A percentile compares a stretch with the other conserved stretches of the same genome.
These are phyloP conservation scores for Kwoniella dejecticola DNA, from an alignment of 768 basidiomycete species.

Conservation along the genomic window DNA sequence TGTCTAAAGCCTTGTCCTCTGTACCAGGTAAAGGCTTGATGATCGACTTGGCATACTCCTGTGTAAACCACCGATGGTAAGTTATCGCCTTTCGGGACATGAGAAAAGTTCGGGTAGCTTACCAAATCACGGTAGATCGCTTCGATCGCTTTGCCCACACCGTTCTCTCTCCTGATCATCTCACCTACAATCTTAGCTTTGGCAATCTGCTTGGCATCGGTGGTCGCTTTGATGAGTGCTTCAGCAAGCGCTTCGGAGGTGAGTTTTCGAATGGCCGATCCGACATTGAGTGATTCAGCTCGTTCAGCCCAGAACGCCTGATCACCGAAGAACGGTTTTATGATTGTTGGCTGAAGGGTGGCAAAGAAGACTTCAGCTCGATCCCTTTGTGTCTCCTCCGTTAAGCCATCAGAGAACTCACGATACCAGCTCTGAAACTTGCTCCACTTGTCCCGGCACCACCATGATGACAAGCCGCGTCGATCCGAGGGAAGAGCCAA, in stretches of 20 bases:
- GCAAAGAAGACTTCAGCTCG: background rate
- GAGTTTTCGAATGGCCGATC: slow-evolving; percentile 81
- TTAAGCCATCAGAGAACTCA: too few relatives aligned
- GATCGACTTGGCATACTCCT: slow-evolving; percentile 84
- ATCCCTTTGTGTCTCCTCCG: background rate
- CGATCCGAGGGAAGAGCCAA: slow-evolving; percentile 90
- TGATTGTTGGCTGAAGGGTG: slow-evolving; percentile 73
- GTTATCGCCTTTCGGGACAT: background rate
- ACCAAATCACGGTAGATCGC: slow-evolving; percentile 88
- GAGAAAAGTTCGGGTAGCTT: slow-evolving; percentile 7
- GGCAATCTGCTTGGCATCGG: slow-evolving; percentile 82
- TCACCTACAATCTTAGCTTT: slow-evolving; percentile 83
- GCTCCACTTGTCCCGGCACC: slow-evolving; percentile 96
- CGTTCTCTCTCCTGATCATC: slow-evolving; percentile 84
- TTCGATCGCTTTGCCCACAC: slow-evolving; percentile 90
- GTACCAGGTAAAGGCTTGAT: slow-evolving; percentile 63
- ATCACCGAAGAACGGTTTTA: slow-evolving; percentile 96
- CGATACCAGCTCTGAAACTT: slow-evolving; percentile 66
- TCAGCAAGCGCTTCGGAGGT: slow-evolving; percentile 75
- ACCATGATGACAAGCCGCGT: slow-evolving; percentile 97
- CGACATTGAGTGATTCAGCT: slow-evolving; percentile 93
- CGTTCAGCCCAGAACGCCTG: slow-evolving; percentile 98
- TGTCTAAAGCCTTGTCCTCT: slow-evolving; percentile 22
- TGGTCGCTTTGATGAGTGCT: slow-evolving; percentile 78
- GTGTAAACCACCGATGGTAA: background rate